Conservation (phyloP, 345 rosid species). For the Draba incana region DNA sequence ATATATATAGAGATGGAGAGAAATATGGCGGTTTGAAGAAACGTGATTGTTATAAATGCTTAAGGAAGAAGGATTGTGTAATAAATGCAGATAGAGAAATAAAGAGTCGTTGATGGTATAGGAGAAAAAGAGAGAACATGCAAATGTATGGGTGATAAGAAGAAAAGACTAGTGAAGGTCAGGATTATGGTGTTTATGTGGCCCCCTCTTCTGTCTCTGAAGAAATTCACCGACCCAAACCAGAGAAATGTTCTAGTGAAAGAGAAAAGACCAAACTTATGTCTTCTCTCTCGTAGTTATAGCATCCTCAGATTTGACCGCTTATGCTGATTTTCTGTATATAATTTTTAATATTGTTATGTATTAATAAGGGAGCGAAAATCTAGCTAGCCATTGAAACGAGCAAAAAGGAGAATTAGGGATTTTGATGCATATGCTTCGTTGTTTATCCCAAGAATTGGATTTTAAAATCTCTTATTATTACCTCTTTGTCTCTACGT, state of each 20-base stretch:
- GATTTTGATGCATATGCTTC: slow-evolving; percentile 40
- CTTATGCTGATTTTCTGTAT: slow-evolving; percentile 5
- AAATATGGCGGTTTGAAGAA: slow-evolving; percentile 32
- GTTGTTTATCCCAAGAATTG: slow-evolving; percentile 43
- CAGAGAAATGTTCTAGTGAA: slow-evolving; percentile 39
- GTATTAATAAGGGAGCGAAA: slow-evolving; percentile 26
- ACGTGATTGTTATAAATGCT: slow-evolving; percentile 44
- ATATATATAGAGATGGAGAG: not conserved
- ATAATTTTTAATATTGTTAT: not conserved
- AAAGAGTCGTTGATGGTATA: slow-evolving; percentile 32
- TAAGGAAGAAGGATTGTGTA: slow-evolving; percentile 40
- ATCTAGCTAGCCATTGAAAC: slow-evolving; percentile 30
- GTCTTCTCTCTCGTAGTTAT: slow-evolving; percentile 41
- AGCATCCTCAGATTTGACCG: slow-evolving; percentile 30
- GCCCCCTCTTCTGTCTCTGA: slow-evolving; percentile 49
- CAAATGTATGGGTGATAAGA: slow-evolving; percentile 53
- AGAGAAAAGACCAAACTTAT: slow-evolving; percentile 38
- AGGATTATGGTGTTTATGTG: slow-evolving; percentile 49
- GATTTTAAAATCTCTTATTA: slow-evolving; percentile 2
- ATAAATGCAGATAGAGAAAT: slow-evolving; percentile 50
- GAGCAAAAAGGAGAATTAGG: slow-evolving; percentile 30
- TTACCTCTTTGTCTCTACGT: slow-evolving; percentile 39
- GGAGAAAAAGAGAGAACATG: slow-evolving; percentile 55
- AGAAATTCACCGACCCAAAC: slow-evolving; percentile 40
- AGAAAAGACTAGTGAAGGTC: slow-evolving; percentile 40